Evolutionary conservation across 148 eudicot species (phyloP), one percentile per base, ranked within the genome.

Genomic region (Amaranthus hypochondriacus): DNA sequence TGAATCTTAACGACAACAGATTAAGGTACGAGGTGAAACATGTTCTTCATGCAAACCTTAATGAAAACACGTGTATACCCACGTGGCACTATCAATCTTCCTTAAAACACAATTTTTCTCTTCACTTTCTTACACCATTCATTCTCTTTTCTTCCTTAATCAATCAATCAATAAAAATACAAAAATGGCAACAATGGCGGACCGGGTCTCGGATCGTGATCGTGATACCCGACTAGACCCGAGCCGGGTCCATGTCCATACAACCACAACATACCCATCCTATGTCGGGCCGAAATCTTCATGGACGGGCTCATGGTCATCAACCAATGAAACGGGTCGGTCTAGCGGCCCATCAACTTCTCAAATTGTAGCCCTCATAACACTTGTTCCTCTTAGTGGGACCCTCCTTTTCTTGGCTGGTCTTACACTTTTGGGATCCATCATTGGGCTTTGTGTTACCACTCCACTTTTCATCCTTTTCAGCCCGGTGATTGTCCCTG

Each of bases 401-500:
- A 87, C 89, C 62, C 91, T 90, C 11, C 84, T 89, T 3, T 76
- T 79, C 51, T 75, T 87, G 5, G 89, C 91, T 3, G 94, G 94
- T 0, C 48, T 89, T 4, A 81, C 83, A 12, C 70, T 89, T 2
- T 70, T 75, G 15, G 88, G 89, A 0, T 80, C 84, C 2, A 47
- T 86, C 0, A 84, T 87, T 10, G 89, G 88, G 7, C 79, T 89
- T 0, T 83, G 81, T 0, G 47, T 89, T 6, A 70, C 86, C 42
- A 87, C 92, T 28, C 96, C 96, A 0, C 53, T 93, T 0, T 90
- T 93, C 72, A 48, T 93, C 48, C 58, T 93, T 21, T 93, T 86
- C 80, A 93, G 96, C 83, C 96, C 96, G 3, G 84, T 93, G 6
- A 76, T 93, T 0, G 88, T 90, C 43, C 98, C 96, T 0, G 94